Evolutionary conservation across 2,329 filamentous ascomycete genomes (phyloP).

Genomic region (Bipolaris cookei): DNA sequence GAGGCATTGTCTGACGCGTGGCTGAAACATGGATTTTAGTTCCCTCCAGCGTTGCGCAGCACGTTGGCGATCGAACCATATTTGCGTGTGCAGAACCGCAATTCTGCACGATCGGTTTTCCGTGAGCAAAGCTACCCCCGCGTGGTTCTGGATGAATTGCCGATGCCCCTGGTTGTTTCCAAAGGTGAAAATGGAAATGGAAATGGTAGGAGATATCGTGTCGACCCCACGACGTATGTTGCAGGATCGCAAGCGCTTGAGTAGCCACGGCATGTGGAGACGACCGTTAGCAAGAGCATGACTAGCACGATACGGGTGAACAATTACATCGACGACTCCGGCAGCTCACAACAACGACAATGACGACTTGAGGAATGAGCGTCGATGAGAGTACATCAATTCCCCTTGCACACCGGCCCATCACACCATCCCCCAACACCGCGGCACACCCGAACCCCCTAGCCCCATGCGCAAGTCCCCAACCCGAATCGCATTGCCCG

Average conservation of each 20-base stretch:
- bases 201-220: not conserved
- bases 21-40: conserved; percentile 22
- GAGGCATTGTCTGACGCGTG: conserved; percentile 19
- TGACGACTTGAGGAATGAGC: not conserved
- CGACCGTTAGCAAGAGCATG: not conserved
- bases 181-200: not conserved
- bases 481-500: conserved; percentile 33
- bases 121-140: not conserved
- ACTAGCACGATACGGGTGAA: not conserved
- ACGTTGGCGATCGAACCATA: conserved; percentile 4
- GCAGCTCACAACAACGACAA: not conserved
- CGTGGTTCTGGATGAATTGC: not conserved
- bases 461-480: conserved; percentile 16
- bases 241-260: not conserved
- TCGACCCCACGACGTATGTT: not conserved
- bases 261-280: not conserved
- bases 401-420: conserved; percentile 14
- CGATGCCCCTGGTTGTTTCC: not conserved
- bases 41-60: conserved; percentile 3
- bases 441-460: conserved; percentile 12
- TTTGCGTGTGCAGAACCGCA: not conserved
- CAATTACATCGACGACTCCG: not conserved
- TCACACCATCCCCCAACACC: conserved; percentile 19
- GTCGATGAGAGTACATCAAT: not conserved
- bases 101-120: not conserved